These are phyloP conservation scores for Saccharomycopsis sp. DNA, from an alignment of 805 yeast genomes.

Conservation along the genomic window DNA sequence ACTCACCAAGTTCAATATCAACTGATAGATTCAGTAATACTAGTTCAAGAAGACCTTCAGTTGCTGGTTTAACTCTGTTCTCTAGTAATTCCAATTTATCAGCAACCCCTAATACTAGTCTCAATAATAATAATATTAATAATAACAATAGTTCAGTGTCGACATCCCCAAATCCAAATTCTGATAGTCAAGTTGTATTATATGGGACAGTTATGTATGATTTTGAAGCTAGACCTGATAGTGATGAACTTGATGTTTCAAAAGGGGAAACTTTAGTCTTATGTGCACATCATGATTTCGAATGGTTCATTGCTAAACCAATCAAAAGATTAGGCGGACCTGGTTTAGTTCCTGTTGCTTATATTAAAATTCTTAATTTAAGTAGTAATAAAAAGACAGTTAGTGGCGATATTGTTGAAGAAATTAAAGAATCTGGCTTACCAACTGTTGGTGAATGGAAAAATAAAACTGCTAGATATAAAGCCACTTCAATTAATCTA, in stretches of 20 bases:
- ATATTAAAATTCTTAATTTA: slow-evolving; percentile 77
- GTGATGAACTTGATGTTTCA: slow-evolving; percentile 75
- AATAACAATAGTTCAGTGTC: slow-evolving; percentile 20
- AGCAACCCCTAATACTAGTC: slow-evolving; percentile 18
- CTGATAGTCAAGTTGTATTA: slow-evolving; percentile 32
- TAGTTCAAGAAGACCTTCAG: slow-evolving; percentile 7
- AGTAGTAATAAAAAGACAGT: slow-evolving; percentile 45
- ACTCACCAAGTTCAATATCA: slow-evolving; percentile 14
- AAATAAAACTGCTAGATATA: slow-evolving; percentile 77
- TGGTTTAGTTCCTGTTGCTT: slow-evolving; percentile 87
- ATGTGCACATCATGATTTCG: slow-evolving; percentile 92
- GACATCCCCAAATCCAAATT: slow-evolving; percentile 19
- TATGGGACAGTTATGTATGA: slow-evolving; percentile 84
- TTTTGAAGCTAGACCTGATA: slow-evolving; percentile 63
- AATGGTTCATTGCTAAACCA: slow-evolving; percentile 98
- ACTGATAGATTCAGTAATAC: slow-evolving; percentile 12
- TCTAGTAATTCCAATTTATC: neutral
- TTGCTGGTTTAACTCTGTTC: neutral
- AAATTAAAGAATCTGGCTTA: slow-evolving; percentile 55
- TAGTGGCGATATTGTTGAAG: slow-evolving; percentile 41
- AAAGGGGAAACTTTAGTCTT: slow-evolving; percentile 87
- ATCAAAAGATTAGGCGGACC: slow-evolving; percentile 94
- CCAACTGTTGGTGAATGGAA: slow-evolving; percentile 98
- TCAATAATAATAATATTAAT: too few species aligned
- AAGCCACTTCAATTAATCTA: slow-evolving; percentile 76